Evolutionary conservation across 169 alveolate genomes (phyloP).

Genomic region (Toxoplasma gondii): DNA sequence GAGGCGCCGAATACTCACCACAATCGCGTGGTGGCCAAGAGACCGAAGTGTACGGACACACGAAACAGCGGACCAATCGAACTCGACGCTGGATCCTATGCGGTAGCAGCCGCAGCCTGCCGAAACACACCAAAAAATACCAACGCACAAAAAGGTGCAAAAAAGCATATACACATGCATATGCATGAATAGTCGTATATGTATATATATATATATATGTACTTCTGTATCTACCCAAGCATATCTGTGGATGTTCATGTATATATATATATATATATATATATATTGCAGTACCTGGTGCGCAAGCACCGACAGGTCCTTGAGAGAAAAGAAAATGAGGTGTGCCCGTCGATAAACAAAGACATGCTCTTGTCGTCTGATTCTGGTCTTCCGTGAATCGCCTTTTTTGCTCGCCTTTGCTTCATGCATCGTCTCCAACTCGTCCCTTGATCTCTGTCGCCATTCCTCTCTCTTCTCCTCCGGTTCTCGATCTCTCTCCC

Average conservation of each 20-base stretch:
- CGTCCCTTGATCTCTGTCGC: not conserved
- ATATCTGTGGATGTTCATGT: not conserved
- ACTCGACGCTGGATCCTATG: conserved; percentile 88
- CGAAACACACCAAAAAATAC: not conserved
- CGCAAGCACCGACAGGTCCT: too few species aligned
- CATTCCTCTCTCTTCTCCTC: not conserved
- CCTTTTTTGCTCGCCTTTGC: not conserved
- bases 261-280: too few species aligned
- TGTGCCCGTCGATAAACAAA: too few species aligned
- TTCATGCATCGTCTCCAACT: too few species aligned
- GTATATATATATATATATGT: conserved; percentile 3
- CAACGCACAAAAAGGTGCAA: not conserved
- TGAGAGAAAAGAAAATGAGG: too few species aligned
- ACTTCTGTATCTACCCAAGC: not conserved
- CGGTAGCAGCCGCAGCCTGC: conserved; percentile 90
- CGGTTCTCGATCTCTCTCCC: not conserved
- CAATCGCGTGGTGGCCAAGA: conserved; percentile 71
- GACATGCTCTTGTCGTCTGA: too few species aligned
- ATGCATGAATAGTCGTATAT: not conserved
- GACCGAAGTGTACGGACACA: conserved; percentile 83
- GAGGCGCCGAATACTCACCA: conserved; percentile 15
- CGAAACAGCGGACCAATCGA: conserved; percentile 90
- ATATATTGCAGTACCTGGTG: not conserved
- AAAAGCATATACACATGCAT: not conserved
- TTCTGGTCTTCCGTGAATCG: too few species aligned